These are phyloP conservation scores for Striga asiatica DNA, from an alignment of 257 asterid species.

Conservation along the genomic window DNA sequence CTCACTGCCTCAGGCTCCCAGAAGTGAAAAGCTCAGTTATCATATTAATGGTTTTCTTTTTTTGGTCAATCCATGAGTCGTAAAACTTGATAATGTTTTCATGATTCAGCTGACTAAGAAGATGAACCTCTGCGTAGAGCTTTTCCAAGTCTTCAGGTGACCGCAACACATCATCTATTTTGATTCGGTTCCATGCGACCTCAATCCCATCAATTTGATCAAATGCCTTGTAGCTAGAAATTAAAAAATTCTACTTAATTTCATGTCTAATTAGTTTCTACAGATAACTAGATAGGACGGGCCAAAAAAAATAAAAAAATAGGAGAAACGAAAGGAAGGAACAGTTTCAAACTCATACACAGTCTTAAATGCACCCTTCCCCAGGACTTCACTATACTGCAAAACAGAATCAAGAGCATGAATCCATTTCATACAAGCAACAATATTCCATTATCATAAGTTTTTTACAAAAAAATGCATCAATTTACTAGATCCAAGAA, in stretches of 20 bases:
- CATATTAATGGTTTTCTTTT: slow-evolving; percentile 61
- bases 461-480: too few species aligned
- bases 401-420: slow-evolving; percentile 8
- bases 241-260: background rate
- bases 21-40: slow-evolving; percentile 73
- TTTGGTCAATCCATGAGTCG: slow-evolving; percentile 52
- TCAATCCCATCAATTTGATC: slow-evolving; percentile 60
- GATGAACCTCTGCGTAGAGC: slow-evolving; percentile 54
- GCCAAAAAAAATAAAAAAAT: background rate
- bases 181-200: slow-evolving; percentile 69
- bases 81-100: slow-evolving; percentile 33
- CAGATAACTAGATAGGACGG: background rate
- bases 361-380: slow-evolving; percentile 65
- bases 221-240: slow-evolving; percentile 47
- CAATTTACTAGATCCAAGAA: too few species aligned
- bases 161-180: slow-evolving; percentile 42
- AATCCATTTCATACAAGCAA: too few species aligned
- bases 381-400: slow-evolving; percentile 52
- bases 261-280: background rate
- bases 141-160: slow-evolving; percentile 54
- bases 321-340: background rate
- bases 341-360: slow-evolving; percentile 31
- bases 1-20: slow-evolving; percentile 70
- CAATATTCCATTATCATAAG: too few species aligned
- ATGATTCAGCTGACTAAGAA: slow-evolving; percentile 49